Base-by-base conservation (phyloP, 495 filamentous ascomycete genomes). In the Cercophora sp. region DNA sequence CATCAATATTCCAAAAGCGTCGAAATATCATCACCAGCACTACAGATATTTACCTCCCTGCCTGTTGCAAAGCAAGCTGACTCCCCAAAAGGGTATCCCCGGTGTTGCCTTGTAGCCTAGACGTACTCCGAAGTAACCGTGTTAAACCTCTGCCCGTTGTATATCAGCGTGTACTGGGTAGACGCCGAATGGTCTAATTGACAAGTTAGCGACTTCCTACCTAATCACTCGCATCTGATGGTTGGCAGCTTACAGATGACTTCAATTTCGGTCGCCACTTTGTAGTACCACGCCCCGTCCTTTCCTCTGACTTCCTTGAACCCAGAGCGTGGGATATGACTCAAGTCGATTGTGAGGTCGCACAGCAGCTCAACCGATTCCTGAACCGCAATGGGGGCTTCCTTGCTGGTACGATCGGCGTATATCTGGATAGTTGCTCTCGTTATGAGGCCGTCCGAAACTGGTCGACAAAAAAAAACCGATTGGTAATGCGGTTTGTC, bases 271-370 rank as follows among this genome's bases (percentile, higher is more conserved):
- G 54, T 61, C 1, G 19, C 39, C 15, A 64, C 36, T 5, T 61
- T 54, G 27, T 68, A 68, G 48, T 68, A 66, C 56, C 42, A n/a
- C n/a, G n/a, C n/a, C n/a, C 67, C 67, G 34, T 70, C 67, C 8
- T 2, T 27, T 9, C 67, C 67, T 25, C 43, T 45, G 9, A 50
- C 24, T 6, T 53, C 48, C 8, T 52, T 31, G 8, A 70, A 40
- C 31, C 25, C 15, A 43, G 51, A 37, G 55, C 64, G 61, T 1
- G 64, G 67, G 13, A 70, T 70, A 19, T 63, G 59, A 25, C 55
- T 52, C 25, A 70, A 35, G 20, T 65, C 63, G 13, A 63, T 65
- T 34, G 62, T 60, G 26, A 70, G 51, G 32, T 54, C 45, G 29
- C 56, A 63, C 18, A 70, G 41, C 26, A 61, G 20, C 10, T 31